Percentiles rank a stretch among this genome's conserved stretches.
Conservation (phyloP, 2,329 filamentous ascomycete species). For the Arthrobotrys sphaeroides region DNA sequence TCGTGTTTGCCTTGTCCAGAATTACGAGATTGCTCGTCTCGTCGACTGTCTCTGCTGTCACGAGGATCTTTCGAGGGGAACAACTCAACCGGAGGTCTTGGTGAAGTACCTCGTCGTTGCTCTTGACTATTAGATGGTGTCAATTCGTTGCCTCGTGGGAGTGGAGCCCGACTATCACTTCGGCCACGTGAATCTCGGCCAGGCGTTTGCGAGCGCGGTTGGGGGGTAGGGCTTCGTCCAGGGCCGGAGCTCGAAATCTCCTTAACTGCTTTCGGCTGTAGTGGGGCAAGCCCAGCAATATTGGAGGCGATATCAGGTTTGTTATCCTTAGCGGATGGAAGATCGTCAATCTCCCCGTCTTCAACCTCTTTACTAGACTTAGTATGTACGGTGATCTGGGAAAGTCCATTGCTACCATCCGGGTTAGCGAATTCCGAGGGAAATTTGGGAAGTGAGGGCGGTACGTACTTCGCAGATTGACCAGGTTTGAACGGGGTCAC, state of each 20-base stretch:
- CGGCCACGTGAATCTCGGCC: slow-evolving; percentile 38
- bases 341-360: slow-evolving; percentile 58
- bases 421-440: slow-evolving; percentile 1
- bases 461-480: slow-evolving; percentile 48
- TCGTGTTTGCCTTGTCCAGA: slow-evolving; percentile 29
- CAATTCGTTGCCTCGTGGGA: slow-evolving; percentile 29
- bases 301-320: slow-evolving; percentile 27
- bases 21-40: slow-evolving; percentile 29
- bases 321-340: slow-evolving; percentile 45
- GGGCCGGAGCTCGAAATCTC: slow-evolving; percentile 18
- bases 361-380: slow-evolving; percentile 57
- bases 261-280: slow-evolving; percentile 30
- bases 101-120: slow-evolving; percentile 39
- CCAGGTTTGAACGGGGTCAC: slow-evolving; percentile 30
- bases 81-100: slow-evolving; percentile 27
- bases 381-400: slow-evolving; percentile 54
- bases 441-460: neutral
- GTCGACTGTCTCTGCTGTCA: neutral
- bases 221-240: slow-evolving; percentile 37
- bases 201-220: slow-evolving; percentile 35
- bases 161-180: slow-evolving; percentile 41
- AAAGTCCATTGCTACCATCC: slow-evolving; percentile 20
- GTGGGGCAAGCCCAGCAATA: slow-evolving; percentile 31
- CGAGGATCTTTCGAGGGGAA: slow-evolving; percentile 36
- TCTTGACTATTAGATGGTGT: slow-evolving; percentile 28